Evolutionary conservation across 2,329 filamentous ascomycete species (phyloP).

Genomic region (Aspergillus jensenii): DNA sequence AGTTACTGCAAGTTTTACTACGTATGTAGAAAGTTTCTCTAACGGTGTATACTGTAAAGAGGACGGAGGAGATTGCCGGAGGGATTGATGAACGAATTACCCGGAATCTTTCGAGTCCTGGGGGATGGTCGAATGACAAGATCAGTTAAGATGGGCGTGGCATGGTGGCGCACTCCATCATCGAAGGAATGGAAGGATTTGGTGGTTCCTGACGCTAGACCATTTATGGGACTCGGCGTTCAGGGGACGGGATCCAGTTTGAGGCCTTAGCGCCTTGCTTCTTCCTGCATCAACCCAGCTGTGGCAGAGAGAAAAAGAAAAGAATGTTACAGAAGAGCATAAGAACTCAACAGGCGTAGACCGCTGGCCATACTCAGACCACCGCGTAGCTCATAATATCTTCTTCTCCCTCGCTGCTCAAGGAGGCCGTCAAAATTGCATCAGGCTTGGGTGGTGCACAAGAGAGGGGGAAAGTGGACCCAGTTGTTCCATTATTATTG

Average conservation of each 20-base stretch:
- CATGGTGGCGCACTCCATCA: background rate
- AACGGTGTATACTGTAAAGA: no score
- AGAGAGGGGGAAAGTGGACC: conserved; percentile 2
- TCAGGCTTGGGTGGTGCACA: background rate
- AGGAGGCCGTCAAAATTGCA: background rate
- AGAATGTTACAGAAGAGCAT: background rate
- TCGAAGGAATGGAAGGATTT: background rate
- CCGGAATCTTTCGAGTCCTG: background rate
- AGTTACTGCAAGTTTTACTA: no score
- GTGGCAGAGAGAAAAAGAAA: background rate
- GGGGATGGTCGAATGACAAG: background rate
- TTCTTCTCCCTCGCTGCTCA: background rate
- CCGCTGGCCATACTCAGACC: no score
- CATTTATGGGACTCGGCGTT: background rate
- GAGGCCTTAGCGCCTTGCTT: conserved; percentile 7
- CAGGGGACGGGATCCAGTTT: background rate
- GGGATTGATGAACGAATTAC: background rate
- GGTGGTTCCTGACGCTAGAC: conserved; percentile 10
- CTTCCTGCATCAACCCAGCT: background rate
- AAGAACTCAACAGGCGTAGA: background rate
- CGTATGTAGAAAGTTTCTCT: no score
- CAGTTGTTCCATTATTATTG: background rate
- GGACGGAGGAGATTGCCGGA: no score
- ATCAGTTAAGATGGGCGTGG: background rate
- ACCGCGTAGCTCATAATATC: background rate